Conservation (phyloP, 164 flowering plant species). For the Kalanchoe fedtschenkoi region DNA sequence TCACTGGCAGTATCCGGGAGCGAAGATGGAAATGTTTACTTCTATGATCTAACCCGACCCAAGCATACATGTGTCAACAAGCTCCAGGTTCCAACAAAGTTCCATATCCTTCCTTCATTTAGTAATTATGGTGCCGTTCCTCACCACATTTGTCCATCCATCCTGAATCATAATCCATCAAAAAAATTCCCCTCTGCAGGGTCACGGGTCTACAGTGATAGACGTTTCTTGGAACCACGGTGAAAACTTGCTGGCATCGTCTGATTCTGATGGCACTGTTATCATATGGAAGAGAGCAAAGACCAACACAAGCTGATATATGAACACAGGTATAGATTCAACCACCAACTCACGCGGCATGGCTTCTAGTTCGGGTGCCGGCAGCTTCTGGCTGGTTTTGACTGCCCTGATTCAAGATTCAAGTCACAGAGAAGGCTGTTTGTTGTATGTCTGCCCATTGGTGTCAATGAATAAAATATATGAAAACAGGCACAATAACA, state of each 20-base stretch:
- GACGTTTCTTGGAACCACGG: constrained; percentile 96
- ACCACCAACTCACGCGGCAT: too few relatives aligned
- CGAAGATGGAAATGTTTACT: constrained; percentile 93
- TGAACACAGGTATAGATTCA: too few relatives aligned
- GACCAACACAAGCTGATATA: constrained; percentile 13
- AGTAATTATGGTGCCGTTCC: not conserved
- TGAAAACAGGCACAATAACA: too few relatives aligned
- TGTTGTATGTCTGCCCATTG: too few relatives aligned
- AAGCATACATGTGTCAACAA: constrained; percentile 91
- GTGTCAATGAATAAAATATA: too few relatives aligned
- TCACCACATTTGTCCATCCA: not conserved
- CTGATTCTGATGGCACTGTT: constrained; percentile 89
- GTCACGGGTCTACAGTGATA: constrained; percentile 68
- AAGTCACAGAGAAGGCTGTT: too few relatives aligned
- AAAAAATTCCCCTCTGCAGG: constrained; percentile 40
- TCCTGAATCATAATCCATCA: not conserved
- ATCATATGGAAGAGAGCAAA: constrained; percentile 97
- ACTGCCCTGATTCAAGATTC: too few relatives aligned
- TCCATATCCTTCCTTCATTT: constrained; percentile 2
- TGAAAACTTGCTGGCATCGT: constrained; percentile 87
- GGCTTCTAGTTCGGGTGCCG: too few relatives aligned
- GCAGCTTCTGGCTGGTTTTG: too few relatives aligned
- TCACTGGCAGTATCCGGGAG: constrained; percentile 63
- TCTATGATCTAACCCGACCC: constrained; percentile 92
- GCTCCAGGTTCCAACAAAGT: constrained; percentile 53